Base-by-base conservation (phyloP, 192 early-diverging fungal species). In the Backusella westeae region DNA sequence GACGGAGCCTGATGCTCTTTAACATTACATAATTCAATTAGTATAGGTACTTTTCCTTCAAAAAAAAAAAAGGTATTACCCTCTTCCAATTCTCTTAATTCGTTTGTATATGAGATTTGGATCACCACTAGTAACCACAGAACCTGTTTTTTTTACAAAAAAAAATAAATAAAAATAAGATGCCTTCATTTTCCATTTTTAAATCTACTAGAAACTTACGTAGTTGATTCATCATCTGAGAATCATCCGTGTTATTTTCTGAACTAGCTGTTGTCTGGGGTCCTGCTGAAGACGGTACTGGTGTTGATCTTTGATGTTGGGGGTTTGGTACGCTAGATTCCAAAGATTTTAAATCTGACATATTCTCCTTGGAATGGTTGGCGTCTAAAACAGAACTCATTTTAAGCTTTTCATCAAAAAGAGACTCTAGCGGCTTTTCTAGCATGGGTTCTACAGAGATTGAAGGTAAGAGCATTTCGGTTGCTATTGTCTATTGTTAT, bases 71-170 rank as follows among this genome's bases (percentile, higher is more conserved):
- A 74, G 80, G 7, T 34, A 29, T 75, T 88, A 93, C 91, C 97
- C 97, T 88, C 97, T 96, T 1, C 98, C 98, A 76, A 99, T 92
- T 82, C 95, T 96, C 82, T 96, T 95, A 80, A 96, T 88, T 82
- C 98, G 97, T 75, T 91, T 90, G 83, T 99, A 99, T 67, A 98
- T 81, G 8, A 86, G 72, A 75, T 91, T 95, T 32, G 98, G 98
- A 83, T 99, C 96, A 35, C 94, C 94, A 52, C 89, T 87, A 52
- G 97, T 94, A 21, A 98, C 97, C 10, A 98, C 94, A 17, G 89
- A 88, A 76, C 93, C 88, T 81, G 93, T 59, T 59, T 63, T 26
- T 63, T 63, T 19, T 34, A 19, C 1, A 32, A 35, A 26, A 3
- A 32, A 32, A 32, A 32, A 41, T 17, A 34, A 26, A 32, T 3